Evolutionary conservation across 2,329 filamentous ascomycete species (phyloP), one percentile per base, ranked within the genome.

Genomic region (Fusarium sp.): DNA sequence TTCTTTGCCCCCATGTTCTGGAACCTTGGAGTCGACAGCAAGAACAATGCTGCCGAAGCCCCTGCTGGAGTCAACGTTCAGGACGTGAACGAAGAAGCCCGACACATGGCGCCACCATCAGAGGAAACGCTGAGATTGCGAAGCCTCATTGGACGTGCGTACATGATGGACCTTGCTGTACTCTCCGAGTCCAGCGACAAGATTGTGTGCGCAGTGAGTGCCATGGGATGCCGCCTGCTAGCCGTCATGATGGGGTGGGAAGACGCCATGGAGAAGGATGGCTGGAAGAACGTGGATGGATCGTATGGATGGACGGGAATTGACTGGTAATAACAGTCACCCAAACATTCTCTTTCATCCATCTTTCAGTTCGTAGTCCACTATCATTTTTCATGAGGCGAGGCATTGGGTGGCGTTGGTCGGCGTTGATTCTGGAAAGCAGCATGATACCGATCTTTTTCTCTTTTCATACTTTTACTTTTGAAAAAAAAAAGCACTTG

Each of bases 231-330:
- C 80, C 88, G 93, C 24, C 78, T 97, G 62, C 80, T 97, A 71
- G 94, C 90, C 3, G 93, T 97, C 45, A 95, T 97, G 92, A 91
- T 96, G 90, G 94, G 94, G 0, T 95, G 93, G 93, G 92, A 95
- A 40, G 87, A 86, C 34, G 90, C 88, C 6, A 87, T 94, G 70
- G 85, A 85, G 37, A 81, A 86, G 20, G 87, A 86, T 2, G 85
- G 87, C 52, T 97, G 94, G 93, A 86, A 90, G 67, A 97, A 97
- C 82, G 89, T 97, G n/a, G 93, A 96, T 80, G 92, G 92, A 2
- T 87, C 87, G 14, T 91, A 88, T 75, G 85, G 86, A 14, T 94
- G 93, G 93, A 87, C 82, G 9, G 87, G 85, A 16, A 80, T 87
- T 59, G 78, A 80, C 31, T 82, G 82, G 79, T 82, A 73, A 75